Evolutionary conservation across 768 basidiomycete species (phyloP).

Genomic region (Mycena alexandri): DNA sequence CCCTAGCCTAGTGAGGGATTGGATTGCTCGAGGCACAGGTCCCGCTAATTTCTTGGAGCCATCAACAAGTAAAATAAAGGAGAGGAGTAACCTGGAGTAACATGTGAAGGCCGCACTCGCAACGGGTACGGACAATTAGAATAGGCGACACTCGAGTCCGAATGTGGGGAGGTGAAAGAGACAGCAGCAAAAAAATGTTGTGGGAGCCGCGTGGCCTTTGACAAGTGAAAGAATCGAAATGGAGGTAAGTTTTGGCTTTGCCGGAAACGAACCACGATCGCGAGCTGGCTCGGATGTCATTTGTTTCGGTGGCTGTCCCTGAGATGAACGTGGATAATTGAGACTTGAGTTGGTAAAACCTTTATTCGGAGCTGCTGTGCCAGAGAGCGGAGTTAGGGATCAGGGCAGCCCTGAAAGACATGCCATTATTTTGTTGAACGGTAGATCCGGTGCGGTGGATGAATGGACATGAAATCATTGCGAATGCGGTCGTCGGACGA

Average conservation of each 20-base stretch:
- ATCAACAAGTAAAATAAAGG: background rate
- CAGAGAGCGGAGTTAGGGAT: conserved; percentile 15
- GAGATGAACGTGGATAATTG: background rate
- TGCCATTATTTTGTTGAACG: conserved; percentile 5
- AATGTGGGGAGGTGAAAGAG: conserved; percentile 21
- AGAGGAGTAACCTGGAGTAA: too few species aligned
- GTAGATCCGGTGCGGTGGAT: conserved; percentile 12
- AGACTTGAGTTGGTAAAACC: background rate
- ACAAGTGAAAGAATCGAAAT: background rate
- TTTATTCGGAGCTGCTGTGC: background rate
- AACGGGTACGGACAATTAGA: background rate
- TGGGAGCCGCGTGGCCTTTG: conserved; percentile 2
- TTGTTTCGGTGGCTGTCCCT: conserved; percentile 16
- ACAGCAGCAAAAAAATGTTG: background rate
- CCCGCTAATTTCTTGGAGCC: background rate
- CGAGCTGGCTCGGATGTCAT: conserved; percentile 10
- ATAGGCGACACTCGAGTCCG: background rate
- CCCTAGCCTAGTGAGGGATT: background rate
- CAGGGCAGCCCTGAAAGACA: conserved; percentile 29
- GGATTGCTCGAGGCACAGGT: background rate
- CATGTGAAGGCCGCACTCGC: too few species aligned
- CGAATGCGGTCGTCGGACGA: too few species aligned
- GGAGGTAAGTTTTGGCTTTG: conserved; percentile 10
- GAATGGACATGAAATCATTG: background rate
- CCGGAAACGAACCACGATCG: conserved; percentile 17